These are phyloP conservation scores for Chaetomium tenue DNA, from an alignment of 495 filamentous ascomycete genomes.

Conservation along the genomic window DNA sequence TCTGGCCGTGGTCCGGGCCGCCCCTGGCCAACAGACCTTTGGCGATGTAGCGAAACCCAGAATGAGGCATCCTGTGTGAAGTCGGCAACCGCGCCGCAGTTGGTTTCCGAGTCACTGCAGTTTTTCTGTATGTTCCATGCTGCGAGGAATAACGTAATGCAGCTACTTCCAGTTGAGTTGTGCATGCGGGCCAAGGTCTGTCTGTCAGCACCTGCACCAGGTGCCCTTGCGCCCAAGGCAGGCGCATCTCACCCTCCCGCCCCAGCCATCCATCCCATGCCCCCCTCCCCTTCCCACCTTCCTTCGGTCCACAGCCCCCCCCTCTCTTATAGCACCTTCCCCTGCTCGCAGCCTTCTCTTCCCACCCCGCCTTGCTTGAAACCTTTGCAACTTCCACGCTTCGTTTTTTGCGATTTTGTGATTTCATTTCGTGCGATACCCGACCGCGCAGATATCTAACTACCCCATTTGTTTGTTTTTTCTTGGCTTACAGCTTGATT, in stretches of 20 bases:
- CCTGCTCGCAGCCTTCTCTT: constrained; percentile 18
- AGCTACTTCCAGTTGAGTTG: neutral
- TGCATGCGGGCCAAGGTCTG: constrained; percentile 19
- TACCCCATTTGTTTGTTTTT: neutral
- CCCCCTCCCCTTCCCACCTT: constrained; percentile 10
- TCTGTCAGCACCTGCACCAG: constrained; percentile 12
- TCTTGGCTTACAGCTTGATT: constrained; percentile 1
- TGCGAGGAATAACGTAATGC: constrained; percentile 20
- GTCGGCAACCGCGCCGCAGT: constrained; percentile 18
- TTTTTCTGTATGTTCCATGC: neutral
- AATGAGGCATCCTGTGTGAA: constrained; percentile 13
- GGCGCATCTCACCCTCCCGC: constrained; percentile 3
- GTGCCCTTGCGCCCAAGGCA: constrained; percentile 13
- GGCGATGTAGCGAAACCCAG: neutral
- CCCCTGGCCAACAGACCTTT: constrained; percentile 20
- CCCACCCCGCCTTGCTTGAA: constrained; percentile 18
- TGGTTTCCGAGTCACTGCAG: constrained; percentile 4
- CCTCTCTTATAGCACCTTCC: constrained; percentile 21
- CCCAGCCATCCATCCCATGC: constrained; percentile 17
- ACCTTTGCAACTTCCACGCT: constrained; percentile 11
- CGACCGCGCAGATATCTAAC: constrained; percentile 8
- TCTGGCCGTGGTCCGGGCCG: constrained; percentile 13
- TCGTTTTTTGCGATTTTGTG: constrained; percentile 11
- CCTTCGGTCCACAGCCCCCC: constrained; percentile 16
- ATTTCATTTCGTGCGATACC: constrained; percentile 22